Percentiles rank a stretch among this genome's conserved stretches.
These are phyloP conservation scores for Zangia roseola DNA, from an alignment of 768 basidiomycete genomes.

Conservation along the genomic window DNA sequence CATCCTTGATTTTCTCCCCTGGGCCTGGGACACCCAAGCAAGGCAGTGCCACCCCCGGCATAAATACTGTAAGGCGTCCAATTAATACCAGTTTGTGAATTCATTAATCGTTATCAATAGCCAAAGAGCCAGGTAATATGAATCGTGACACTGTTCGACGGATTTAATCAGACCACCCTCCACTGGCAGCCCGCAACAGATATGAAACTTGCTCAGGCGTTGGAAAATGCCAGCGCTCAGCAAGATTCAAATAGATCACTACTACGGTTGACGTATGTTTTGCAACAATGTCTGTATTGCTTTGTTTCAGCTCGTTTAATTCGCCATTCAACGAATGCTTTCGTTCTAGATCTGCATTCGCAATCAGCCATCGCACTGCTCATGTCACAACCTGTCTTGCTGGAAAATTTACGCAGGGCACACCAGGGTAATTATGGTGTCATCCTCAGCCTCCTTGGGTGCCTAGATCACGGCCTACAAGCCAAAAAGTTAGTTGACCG, in stretches of 20 bases:
- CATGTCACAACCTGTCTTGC: slow-evolving; percentile 70
- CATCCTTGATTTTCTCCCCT: slow-evolving; percentile 13
- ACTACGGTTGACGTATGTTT: slow-evolving; percentile 71
- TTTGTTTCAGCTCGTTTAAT: neutral
- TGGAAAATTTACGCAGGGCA: slow-evolving; percentile 88
- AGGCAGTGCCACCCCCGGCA: slow-evolving; percentile 34
- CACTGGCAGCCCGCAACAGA: slow-evolving; percentile 52
- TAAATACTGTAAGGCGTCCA: slow-evolving; percentile 46
- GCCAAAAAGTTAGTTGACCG: slow-evolving; percentile 90
- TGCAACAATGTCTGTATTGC: slow-evolving; percentile 66
- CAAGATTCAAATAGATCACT: slow-evolving; percentile 77
- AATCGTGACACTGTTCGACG: neutral
- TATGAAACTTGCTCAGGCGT: slow-evolving; percentile 54
- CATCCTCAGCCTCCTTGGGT: slow-evolving; percentile 90
- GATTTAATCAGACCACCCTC: slow-evolving; percentile 9
- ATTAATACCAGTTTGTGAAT: neutral
- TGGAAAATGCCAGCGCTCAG: slow-evolving; percentile 77
- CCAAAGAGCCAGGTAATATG: slow-evolving; percentile 30
- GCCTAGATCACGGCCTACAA: slow-evolving; percentile 79
- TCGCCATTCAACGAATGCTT: neutral
- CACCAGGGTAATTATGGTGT: slow-evolving; percentile 91
- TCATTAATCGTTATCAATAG: slow-evolving; percentile 13
- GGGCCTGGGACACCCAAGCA: slow-evolving; percentile 11
- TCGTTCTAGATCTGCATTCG: slow-evolving; percentile 58
- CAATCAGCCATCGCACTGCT: slow-evolving; percentile 84